Evolutionary conservation across 495 filamentous ascomycete genomes (phyloP), one percentile per base, ranked within the genome.

Genomic region (Hypoxylon cercidicola): DNA sequence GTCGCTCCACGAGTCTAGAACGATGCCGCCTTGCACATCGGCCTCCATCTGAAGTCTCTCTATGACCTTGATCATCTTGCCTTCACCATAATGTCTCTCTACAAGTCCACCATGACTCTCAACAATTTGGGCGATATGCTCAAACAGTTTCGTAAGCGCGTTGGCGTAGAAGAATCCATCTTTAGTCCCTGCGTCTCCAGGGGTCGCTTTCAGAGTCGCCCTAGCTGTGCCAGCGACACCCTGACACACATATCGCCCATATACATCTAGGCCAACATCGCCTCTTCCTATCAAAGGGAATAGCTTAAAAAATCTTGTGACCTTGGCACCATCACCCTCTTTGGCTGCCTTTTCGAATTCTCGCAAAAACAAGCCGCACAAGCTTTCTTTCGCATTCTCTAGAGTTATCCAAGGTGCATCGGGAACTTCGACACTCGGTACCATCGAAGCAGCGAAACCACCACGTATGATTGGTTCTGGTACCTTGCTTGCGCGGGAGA

Each of bases 281-380:
- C 89, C 89, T 69, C 92, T 87, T 20, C 92, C 95, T 72, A 99
- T 97, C 3, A 99, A 81, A 19, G 95, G 95, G 72, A 99, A 99
- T 43, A 99, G 78, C 79, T 99, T 99, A 78, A 99, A 99, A 76
- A 98, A 99, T 50, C 95, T 85, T 4, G 95, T 97, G 44, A 99
- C 90, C 72, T 89, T 90, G 19, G 89, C 86, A 0, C 91, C 92
- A 70, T 99, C 93, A 28, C 82, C 88, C 52, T 93, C 92, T 60
- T 87, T 84, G 2, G 93, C 90, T 7, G 95, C 96, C 77, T 91
- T 94, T 70, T 96, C 92, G 73, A 99, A 99, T 79, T 98, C 95
- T 41, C 93, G 84, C 74, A 98, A 75, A 74, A 99, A 99, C 34
- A 99, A 77, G 6, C 85, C 87, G 67, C 95, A 97, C 30, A 99